Percentiles rank a stretch among this genome's conserved stretches.
Evolutionary conservation across 768 basidiomycete species (phyloP).

Genomic region (Hygrophorus pudorinus): DNA sequence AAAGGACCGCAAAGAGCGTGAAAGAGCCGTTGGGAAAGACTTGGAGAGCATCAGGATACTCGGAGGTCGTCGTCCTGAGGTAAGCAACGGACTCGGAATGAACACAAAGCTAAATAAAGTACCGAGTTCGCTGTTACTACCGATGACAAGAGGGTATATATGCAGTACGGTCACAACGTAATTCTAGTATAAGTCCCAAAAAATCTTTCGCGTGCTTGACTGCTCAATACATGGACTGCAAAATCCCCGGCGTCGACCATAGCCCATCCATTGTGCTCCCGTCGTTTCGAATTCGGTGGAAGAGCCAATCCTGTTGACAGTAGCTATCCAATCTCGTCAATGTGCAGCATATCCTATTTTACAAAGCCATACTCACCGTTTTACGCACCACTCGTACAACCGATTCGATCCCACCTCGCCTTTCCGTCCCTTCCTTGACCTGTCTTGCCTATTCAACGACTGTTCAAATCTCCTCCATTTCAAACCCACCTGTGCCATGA

Average conservation of each 20-base stretch:
- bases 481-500: conserved; percentile 54
- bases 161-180: no score
- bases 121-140: not conserved
- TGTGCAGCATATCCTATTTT: not conserved
- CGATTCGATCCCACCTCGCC: conserved; percentile 66
- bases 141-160: no score
- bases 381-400: conserved; percentile 63
- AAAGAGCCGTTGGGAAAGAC: conserved; percentile 44
- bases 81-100: not conserved
- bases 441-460: conserved; percentile 16
- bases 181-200: conserved; percentile 25
- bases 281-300: conserved; percentile 52
- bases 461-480: not conserved
- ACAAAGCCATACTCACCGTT: conserved; percentile 35
- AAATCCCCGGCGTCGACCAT: conserved; percentile 77
- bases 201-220: conserved; percentile 55
- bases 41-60: conserved; percentile 48
- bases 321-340: conserved; percentile 30
- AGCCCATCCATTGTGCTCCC: conserved; percentile 66
- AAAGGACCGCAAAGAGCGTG: conserved; percentile 48
- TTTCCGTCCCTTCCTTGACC: conserved; percentile 83
- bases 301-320: conserved; percentile 48
- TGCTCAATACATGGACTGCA: conserved; percentile 70
- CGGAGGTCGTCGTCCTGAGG: not conserved
- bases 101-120: not conserved